These are phyloP conservation scores for Dipteronia dyeriana DNA, from an alignment of 345 rosid genomes.

Conservation along the genomic window DNA sequence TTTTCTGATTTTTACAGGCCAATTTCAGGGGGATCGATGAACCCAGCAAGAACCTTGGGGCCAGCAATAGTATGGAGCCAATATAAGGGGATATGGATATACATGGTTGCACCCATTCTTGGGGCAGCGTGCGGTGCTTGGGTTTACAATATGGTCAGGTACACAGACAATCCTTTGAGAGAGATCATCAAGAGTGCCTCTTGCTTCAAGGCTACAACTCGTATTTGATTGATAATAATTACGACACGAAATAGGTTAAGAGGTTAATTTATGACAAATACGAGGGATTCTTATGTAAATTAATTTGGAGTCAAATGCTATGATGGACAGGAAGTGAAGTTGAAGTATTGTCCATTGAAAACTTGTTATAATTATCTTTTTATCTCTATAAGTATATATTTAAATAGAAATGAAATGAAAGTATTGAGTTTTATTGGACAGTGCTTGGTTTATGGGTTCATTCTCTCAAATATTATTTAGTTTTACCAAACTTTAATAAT, in stretches of 20 bases:
- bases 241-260: neutral
- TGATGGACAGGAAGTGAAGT: no score
- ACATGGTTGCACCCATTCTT: conserved; percentile 53
- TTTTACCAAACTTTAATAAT: no score
- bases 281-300: no score
- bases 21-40: conserved; percentile 86
- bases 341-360: no score
- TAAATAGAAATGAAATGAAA: no score
- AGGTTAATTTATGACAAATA: neutral
- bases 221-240: neutral
- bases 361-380: no score
- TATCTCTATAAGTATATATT: no score
- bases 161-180: conserved; percentile 75
- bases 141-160: conserved; percentile 71
- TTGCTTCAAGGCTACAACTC: conserved; percentile 33
- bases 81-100: conserved; percentile 73
- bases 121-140: conserved; percentile 80
- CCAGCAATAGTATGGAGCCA: conserved; percentile 67
- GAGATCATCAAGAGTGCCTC: conserved; percentile 63
- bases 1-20: conserved; percentile 40
- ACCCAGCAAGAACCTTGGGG: conserved; percentile 88
- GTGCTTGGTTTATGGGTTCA: no score
- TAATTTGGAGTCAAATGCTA: no score
- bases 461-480: no score
- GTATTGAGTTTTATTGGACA: no score